phyloP scores from a whole-genome alignment of 2,329 filamentous ascomycete genomes.

The Zymoseptoria crescenta region DNA sequence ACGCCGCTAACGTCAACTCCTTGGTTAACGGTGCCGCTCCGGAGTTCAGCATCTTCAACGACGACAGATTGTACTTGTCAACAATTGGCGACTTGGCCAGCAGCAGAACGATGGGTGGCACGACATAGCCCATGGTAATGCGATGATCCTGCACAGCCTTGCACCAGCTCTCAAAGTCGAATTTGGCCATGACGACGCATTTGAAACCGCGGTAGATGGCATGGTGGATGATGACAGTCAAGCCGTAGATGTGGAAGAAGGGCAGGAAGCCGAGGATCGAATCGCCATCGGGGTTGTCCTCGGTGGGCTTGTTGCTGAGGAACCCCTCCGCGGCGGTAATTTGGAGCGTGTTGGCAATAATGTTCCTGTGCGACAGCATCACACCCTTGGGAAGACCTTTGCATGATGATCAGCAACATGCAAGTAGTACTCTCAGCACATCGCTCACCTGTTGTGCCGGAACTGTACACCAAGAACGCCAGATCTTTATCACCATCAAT shows the following conservation, averaged over 20 bases:
- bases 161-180: slow-evolving; percentile 75
- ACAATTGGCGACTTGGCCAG: slow-evolving; percentile 73
- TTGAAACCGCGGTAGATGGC: slow-evolving; percentile 58
- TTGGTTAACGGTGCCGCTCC: slow-evolving; percentile 77
- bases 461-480: slow-evolving; percentile 79
- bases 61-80: slow-evolving; percentile 70
- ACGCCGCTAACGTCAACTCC: slow-evolving; percentile 70
- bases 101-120: slow-evolving; percentile 74
- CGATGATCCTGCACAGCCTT: slow-evolving; percentile 63
- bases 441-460: slow-evolving; percentile 68
- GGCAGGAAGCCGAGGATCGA: slow-evolving; percentile 70
- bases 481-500: slow-evolving; percentile 64
- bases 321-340: slow-evolving; percentile 31
- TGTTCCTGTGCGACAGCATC: slow-evolving; percentile 76
- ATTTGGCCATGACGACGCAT: slow-evolving; percentile 66
- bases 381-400: slow-evolving; percentile 78
- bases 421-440: background rate
- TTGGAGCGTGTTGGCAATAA: slow-evolving; percentile 60
- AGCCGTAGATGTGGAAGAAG: slow-evolving; percentile 81
- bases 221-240: slow-evolving; percentile 65
- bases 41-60: slow-evolving; percentile 74
- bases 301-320: slow-evolving; percentile 46
- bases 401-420: slow-evolving; percentile 38
- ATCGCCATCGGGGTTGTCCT: slow-evolving; percentile 53
- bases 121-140: slow-evolving; percentile 73